Percentiles rank a stretch among this genome's conserved stretches.
Evolutionary conservation across 176 grass and related monocot genomes (phyloP).

Genomic region (Oryza nivara): DNA sequence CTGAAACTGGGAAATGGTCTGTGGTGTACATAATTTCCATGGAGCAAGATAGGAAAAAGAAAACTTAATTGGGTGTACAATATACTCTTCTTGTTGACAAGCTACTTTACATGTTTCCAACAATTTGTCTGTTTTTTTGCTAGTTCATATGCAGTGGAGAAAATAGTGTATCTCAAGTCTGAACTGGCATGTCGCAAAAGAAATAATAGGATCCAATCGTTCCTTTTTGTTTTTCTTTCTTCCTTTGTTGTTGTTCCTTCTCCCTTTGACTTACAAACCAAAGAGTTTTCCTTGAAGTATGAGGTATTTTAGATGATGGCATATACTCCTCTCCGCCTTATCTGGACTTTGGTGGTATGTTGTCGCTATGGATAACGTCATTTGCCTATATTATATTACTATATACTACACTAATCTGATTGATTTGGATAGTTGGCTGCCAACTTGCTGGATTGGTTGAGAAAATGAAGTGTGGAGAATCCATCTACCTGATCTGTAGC

Average conservation of each 20-base stretch:
- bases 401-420: background rate
- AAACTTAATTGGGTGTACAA: background rate
- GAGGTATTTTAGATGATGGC: background rate
- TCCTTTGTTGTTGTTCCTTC: background rate
- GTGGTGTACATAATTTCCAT: background rate
- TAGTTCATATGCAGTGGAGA: too few relatives aligned
- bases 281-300: background rate
- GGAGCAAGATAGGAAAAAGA: background rate
- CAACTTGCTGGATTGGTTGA: slow-evolving; percentile 6
- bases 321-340: background rate
- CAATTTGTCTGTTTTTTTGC: background rate
- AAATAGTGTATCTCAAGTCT: background rate
- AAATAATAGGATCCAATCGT: background rate
- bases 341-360: background rate
- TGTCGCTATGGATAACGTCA: background rate
- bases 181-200: background rate
- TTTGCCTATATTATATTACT: background rate
- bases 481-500: background rate
- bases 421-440: background rate
- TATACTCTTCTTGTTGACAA: background rate
- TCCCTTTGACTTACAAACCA: background rate
- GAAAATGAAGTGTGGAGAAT: slow-evolving; percentile 5
- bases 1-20: background rate
- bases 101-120: background rate
- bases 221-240: too few relatives aligned